Base-by-base conservation (phyloP, 2,329 filamentous ascomycete species). In the Trichoderma sp. region DNA sequence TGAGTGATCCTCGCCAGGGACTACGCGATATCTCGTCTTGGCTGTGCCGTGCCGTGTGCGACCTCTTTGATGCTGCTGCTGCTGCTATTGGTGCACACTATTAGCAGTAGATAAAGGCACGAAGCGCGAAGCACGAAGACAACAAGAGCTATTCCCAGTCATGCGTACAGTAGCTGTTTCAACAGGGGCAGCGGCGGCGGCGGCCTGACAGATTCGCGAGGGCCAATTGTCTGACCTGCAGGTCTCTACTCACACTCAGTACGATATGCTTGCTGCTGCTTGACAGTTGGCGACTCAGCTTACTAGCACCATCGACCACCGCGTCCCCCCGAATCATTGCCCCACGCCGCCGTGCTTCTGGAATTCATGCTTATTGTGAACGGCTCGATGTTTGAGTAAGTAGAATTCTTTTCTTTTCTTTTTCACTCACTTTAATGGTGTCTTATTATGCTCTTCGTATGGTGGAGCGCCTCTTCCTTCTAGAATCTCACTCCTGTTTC, bases 181-280 rank as follows among this genome's bases (percentile, higher is more conserved):
- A 53, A 66, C 57, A 35, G 56, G 58, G 63, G 43, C 29, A 40
- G 55, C 24, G 47, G 40, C 57, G 47, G 40, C 57, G 47, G 49
- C 68, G 58, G 49, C n/a, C 58, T 52, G 53, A 57, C 63, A 70
- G 63, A 67, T 63, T 70, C 58, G 57, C 63, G 57, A 68, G 49
- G 43, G 21, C 57, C 62, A 43, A 33, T 19, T 60, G 47, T 57
- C 58, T 61, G 56, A 56, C 62, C n/a, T 67, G 61, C 68, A 70
- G 27, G 24, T 63, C 35, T 56, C 40, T 35, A 21, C 47, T 21
- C 19, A 47, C 21, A n/a, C 5, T 47, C 47, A 21, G 47, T 49
- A 24, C 33, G 43, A 58, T 40, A 68, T 37, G 40, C 40, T 43
- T 37, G 40, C 40, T n/a, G n/a, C 40, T n/a, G 37, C 37, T 40